Conservation (phyloP, 306 rosid species). For the Vachellia pachyceras region DNA sequence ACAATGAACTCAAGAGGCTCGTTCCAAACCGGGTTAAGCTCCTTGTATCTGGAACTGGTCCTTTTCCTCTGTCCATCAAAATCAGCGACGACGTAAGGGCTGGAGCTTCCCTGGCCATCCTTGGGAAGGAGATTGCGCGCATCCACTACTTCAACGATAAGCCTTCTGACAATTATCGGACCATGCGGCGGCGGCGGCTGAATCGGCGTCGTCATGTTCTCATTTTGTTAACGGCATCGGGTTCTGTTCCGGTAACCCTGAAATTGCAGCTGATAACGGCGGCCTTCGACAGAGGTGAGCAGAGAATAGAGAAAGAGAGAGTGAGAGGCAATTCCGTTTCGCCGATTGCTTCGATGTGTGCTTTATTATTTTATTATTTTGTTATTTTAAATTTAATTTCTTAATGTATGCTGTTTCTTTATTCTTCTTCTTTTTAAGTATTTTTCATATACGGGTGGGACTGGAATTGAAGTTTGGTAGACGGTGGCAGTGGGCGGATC, state of each 20-base stretch:
- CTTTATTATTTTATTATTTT: background rate
- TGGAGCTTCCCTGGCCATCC: conserved; percentile 97
- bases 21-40: conserved; percentile 85
- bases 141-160: conserved; percentile 74
- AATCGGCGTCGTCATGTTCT: conserved; percentile 67
- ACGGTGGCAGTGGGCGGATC: conserved; percentile 43
- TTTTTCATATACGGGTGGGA: background rate
- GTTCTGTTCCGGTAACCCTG: background rate
- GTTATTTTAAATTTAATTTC: background rate
- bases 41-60: conserved; percentile 70
- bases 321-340: conserved; percentile 5
- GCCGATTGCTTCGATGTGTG: conserved; percentile 35
- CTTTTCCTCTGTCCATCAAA: conserved; percentile 91
- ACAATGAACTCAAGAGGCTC: conserved; percentile 79
- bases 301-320: background rate
- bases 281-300: conserved; percentile 59
- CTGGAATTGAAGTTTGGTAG: conserved; percentile 14
- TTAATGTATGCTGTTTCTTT: background rate
- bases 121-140: conserved; percentile 92
- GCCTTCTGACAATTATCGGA: conserved; percentile 50
- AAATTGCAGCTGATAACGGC: conserved; percentile 22
- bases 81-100: conserved; percentile 82
- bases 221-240: conserved; percentile 38
- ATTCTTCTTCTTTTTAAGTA: background rate
- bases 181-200: conserved; percentile 44